phyloP scores from a whole-genome alignment of 331 rosid genomes.

The Ulmus americana region DNA sequence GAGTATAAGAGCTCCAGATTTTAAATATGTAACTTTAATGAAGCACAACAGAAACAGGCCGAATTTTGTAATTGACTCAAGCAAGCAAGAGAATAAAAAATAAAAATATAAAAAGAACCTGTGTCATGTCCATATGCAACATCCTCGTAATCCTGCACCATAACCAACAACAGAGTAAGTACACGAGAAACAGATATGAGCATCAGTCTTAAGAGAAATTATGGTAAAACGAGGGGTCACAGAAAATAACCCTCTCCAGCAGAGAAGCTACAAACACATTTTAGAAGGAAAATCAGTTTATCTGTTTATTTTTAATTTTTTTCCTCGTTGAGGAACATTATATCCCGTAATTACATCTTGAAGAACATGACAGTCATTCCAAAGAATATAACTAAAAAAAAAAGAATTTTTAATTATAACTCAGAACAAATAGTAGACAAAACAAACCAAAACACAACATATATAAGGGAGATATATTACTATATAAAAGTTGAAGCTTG shows the following conservation, averaged over 20 bases:
- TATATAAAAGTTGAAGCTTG: not conserved
- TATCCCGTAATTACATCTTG: not conserved
- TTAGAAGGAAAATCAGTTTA: no score
- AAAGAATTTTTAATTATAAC: not conserved
- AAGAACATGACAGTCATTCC: not conserved
- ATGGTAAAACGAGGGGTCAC: no score
- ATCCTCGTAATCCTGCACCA: constrained; percentile 63
- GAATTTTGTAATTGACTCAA: not conserved
- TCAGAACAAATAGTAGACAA: not conserved
- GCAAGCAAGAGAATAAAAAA: not conserved
- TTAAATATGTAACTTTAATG: no score
- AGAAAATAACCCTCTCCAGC: no score
- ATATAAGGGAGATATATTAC: not conserved
- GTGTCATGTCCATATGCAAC: constrained; percentile 48
- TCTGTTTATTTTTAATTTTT: no score
- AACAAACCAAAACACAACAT: not conserved
- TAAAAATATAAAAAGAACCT: constrained; percentile 46
- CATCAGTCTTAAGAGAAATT: not conserved
- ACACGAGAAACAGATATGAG: not conserved
- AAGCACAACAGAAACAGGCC: not conserved
- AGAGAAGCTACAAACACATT: no score
- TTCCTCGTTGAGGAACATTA: not conserved
- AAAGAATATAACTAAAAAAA: not conserved
- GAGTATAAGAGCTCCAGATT: no score
- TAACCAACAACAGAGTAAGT: constrained; percentile 32